A percentile compares a stretch with the other conserved stretches of the same genome.
Conservation (phyloP, 768 basidiomycete genomes). For the Rhodotorula taiwanensis region DNA sequence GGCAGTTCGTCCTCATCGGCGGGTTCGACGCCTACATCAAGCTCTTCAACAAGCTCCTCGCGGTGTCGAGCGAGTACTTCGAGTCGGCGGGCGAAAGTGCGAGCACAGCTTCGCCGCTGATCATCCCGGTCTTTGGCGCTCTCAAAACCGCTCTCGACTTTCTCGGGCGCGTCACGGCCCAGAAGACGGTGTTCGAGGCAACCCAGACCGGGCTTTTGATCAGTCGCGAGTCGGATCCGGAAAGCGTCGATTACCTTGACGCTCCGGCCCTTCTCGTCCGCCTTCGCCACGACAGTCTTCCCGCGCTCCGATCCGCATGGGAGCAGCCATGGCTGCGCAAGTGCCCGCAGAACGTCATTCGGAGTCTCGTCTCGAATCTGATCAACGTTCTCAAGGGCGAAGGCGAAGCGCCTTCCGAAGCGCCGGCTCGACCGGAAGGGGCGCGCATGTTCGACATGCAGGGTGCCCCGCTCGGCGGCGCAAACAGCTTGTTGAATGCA, state of each 20-base stretch:
- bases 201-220: conserved; percentile 67
- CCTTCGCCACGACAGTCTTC: conserved; percentile 63
- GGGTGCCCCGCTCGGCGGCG: neutral
- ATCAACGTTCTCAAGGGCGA: conserved; percentile 76
- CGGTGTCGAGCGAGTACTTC: conserved; percentile 55
- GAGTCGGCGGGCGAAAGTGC: conserved; percentile 48
- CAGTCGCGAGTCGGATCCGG: conserved; percentile 62
- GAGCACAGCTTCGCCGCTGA: conserved; percentile 53
- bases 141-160: conserved; percentile 69
- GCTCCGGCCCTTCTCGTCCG: conserved; percentile 79
- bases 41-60: conserved; percentile 55
- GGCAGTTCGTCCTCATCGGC: conserved; percentile 62
- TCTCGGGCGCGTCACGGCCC: conserved; percentile 65
- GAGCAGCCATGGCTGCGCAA: conserved; percentile 67
- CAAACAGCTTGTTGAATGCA: conserved; percentile 13
- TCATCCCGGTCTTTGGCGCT: conserved; percentile 69
- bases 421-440: conserved; percentile 40
- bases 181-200: conserved; percentile 76
- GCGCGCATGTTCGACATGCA: neutral
- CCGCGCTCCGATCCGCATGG: conserved; percentile 67
- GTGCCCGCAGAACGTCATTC: conserved; percentile 66
- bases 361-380: conserved; percentile 66
- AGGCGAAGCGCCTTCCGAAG: conserved; percentile 59
- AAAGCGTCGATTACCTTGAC: conserved; percentile 62
- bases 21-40: conserved; percentile 64